Conservation (phyloP, 1,139 yeast species). For the Suhomyces terraborum region DNA sequence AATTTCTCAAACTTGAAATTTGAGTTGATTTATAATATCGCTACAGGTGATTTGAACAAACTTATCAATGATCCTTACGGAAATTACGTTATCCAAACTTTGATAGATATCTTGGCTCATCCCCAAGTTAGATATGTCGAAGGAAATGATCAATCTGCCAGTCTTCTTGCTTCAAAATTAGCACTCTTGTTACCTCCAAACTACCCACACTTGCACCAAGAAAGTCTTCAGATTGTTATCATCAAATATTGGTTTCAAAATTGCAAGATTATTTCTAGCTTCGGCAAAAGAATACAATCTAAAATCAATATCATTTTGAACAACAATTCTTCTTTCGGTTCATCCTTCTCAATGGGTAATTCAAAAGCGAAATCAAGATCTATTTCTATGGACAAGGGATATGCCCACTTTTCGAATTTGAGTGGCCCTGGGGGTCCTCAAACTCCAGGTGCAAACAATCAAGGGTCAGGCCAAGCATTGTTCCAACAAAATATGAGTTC, state of each 20-base stretch:
- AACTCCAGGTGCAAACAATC: not conserved
- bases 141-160: constrained; percentile 14
- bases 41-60: constrained; percentile 46
- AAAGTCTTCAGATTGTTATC: constrained; percentile 33
- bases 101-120: constrained; percentile 44
- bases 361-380: constrained; percentile 12
- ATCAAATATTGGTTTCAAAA: constrained; percentile 47
- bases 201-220: constrained; percentile 11
- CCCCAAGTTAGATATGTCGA: constrained; percentile 26
- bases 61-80: constrained; percentile 39
- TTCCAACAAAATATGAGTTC: constrained; percentile 30
- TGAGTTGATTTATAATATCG: constrained; percentile 37
- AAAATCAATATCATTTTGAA: constrained; percentile 43
- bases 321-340: constrained; percentile 2
- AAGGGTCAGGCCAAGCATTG: constrained; percentile 2
- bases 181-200: constrained; percentile 27
- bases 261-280: constrained; percentile 46
- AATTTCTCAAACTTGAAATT: constrained; percentile 37
- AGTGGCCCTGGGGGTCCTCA: constrained; percentile 10
- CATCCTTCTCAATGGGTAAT: constrained; percentile 9
- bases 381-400: constrained; percentile 10
- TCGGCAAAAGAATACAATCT: constrained; percentile 51
- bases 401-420: constrained; percentile 1
- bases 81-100: constrained; percentile 31
- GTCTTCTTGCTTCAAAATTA: constrained; percentile 18